These are phyloP conservation scores for Auricularia cornea DNA, from an alignment of 768 basidiomycete genomes.

Conservation along the genomic window DNA sequence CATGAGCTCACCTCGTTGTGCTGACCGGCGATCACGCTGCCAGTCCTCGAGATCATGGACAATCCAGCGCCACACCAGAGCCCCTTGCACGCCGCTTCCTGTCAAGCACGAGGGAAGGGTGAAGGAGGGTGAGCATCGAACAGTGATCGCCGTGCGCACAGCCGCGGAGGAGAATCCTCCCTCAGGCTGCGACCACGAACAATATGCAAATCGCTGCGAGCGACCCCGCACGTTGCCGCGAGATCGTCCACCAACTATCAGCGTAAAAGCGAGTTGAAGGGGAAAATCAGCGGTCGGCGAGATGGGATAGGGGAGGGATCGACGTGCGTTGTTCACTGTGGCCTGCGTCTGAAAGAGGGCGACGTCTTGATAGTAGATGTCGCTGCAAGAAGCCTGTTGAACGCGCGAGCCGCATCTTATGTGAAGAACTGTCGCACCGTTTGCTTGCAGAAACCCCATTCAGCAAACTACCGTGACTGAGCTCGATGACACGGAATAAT, in stretches of 20 bases:
- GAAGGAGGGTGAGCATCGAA: constrained; percentile 5
- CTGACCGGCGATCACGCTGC: constrained; percentile 40
- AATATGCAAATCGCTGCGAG: constrained; percentile 72
- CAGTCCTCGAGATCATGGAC: constrained; percentile 46
- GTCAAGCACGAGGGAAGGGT: no score
- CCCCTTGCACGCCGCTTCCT: constrained; percentile 89
- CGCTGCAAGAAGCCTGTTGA: constrained; percentile 35
- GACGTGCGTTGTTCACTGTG: constrained; percentile 65
- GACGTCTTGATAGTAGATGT: constrained; percentile 85
- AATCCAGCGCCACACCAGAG: constrained; percentile 67
- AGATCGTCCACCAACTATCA: constrained; percentile 79
- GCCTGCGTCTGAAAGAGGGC: constrained; percentile 65
- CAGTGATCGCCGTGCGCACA: constrained; percentile 3
- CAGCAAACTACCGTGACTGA: constrained; percentile 59
- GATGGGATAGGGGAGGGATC: not conserved
- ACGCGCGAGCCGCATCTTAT: constrained; percentile 1
- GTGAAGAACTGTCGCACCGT: constrained; percentile 37
- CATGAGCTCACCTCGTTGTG: constrained; percentile 46
- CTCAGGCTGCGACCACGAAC: constrained; percentile 44
- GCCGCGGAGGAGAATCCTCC: not conserved
- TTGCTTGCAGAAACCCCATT: constrained; percentile 53
- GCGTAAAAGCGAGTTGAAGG: constrained; percentile 2
- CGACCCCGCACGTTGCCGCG: constrained; percentile 69
- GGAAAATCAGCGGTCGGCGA: constrained; percentile 1
- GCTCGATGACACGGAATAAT: constrained; percentile 54